Base-by-base conservation (phyloP, 345 rosid species). In the Gossypium anomalum region DNA sequence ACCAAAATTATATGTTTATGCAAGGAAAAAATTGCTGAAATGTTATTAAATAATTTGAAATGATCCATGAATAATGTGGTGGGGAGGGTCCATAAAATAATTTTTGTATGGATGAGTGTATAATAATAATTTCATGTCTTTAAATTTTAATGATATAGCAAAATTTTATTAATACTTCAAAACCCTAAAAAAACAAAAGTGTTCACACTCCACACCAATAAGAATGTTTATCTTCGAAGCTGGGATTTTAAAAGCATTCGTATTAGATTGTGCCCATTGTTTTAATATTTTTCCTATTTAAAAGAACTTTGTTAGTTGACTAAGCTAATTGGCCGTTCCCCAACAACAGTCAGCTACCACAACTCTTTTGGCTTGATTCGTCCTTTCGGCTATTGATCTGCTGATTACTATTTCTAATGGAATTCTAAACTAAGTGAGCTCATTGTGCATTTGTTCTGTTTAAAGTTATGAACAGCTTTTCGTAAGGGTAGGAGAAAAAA, bases 301-400 rank as follows among this genome's bases (percentile, higher is more conserved):
- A 34, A 34, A 34, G 41, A 34, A 34, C 41, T 58, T 65, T 74
- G 16, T 60, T 53, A 65, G 79, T 78, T 77, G 79, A 77, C 82
- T 63, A 72, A 81, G 64, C 62, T 77, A 59, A 80, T 84, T 79
- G 74, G 81, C 78, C 52, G 29, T 66, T 61, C 56, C n/a, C 56
- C 56, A 4, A 80, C 22, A 55, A 55, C 67, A 41, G 69, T 53
- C 68, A 9, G 64, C 55, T 75, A 41, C 76, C 29, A 62, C 53
- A 70, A 60, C 51, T 80, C 23, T 64, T 64, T 79, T 57, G 59
- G 63, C 68, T 80, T 76, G 75, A 69, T 83, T 82, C 78, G 69
- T 57, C 17, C 61, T 67, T 77, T 55, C 7, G 41, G 58, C 76
- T 16, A 72, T 44, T 74, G 1, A 27, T 4, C 73, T 74, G 47